These are phyloP conservation scores for Anacardium occidentale DNA, from an alignment of 345 rosid species.

Conservation along the genomic window DNA sequence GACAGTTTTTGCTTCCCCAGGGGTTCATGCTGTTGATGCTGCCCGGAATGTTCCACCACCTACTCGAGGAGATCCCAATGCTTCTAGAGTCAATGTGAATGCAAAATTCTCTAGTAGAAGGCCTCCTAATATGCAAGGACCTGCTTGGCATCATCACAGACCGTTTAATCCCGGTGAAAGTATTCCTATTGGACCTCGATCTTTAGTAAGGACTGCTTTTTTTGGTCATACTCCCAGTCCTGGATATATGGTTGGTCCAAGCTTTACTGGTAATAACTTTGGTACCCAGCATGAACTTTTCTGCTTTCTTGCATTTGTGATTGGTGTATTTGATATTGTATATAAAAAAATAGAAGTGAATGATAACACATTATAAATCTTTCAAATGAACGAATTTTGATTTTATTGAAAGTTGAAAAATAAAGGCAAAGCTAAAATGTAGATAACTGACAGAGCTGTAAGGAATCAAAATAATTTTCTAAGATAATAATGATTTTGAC, in stretches of 20 bases:
- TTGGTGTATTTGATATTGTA: too few relatives aligned
- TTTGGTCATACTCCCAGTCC: conserved; percentile 74
- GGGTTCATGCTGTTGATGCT: conserved; percentile 38
- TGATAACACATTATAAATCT: too few relatives aligned
- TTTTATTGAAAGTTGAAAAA: too few relatives aligned
- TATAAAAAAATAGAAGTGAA: too few relatives aligned
- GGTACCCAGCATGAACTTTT: not conserved
- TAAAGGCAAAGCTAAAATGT: too few relatives aligned
- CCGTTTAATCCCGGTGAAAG: conserved; percentile 50
- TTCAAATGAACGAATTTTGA: too few relatives aligned
- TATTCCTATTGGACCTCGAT: conserved; percentile 63
- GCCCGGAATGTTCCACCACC: conserved; percentile 44
- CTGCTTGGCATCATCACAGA: conserved; percentile 66
- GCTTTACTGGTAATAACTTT: conserved; percentile 66
- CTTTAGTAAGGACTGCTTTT: conserved; percentile 56
- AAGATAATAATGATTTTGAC: too few relatives aligned
- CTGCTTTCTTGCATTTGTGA: not conserved
- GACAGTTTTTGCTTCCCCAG: conserved; percentile 56
- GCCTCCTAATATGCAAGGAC: conserved; percentile 50
- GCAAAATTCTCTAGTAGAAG: conserved; percentile 40
- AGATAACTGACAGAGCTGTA: too few relatives aligned
- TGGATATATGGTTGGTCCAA: conserved; percentile 75
- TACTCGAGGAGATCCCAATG: conserved; percentile 62
- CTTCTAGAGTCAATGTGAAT: conserved; percentile 25
- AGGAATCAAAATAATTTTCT: too few relatives aligned